Conservation (phyloP, 257 asterid species). For the Salvia miltiorrhiza region DNA sequence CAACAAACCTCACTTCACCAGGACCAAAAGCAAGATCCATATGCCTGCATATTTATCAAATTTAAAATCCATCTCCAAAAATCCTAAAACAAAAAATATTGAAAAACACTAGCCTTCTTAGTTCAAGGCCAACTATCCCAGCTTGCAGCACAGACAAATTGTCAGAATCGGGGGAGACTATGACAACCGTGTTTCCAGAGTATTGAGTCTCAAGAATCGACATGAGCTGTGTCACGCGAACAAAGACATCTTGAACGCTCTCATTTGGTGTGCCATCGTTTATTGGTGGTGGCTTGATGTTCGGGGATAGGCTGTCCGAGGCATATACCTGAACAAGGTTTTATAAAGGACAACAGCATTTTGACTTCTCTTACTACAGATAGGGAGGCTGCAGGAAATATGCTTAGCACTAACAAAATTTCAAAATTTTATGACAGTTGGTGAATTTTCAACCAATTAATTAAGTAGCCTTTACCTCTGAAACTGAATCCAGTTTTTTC, state of each 20-base stretch:
- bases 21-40: slow-evolving; percentile 68
- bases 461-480: slow-evolving; percentile 44
- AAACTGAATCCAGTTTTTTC: slow-evolving; percentile 54
- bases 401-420: too few species aligned
- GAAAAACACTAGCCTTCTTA: slow-evolving; percentile 55
- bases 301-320: slow-evolving; percentile 71
- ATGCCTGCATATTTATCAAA: slow-evolving; percentile 50
- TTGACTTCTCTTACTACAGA: background rate
- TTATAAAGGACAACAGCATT: background rate
- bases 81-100: too few species aligned
- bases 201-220: slow-evolving; percentile 92
- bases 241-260: slow-evolving; percentile 86
- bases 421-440: background rate
- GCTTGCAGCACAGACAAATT: slow-evolving; percentile 79
- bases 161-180: slow-evolving; percentile 92
- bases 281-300: slow-evolving; percentile 77
- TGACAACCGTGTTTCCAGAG: slow-evolving; percentile 66
- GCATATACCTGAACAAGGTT: slow-evolving; percentile 58
- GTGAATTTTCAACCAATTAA: too few species aligned
- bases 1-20: slow-evolving; percentile 82
- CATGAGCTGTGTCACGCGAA: slow-evolving; percentile 93
- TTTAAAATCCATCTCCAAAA: background rate
- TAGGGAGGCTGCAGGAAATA: too few species aligned
- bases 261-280: slow-evolving; percentile 92
- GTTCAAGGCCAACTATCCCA: slow-evolving; percentile 78